Evolutionary conservation across 768 basidiomycete species (phyloP).

Genomic region (Coprinopsis cinerea): DNA sequence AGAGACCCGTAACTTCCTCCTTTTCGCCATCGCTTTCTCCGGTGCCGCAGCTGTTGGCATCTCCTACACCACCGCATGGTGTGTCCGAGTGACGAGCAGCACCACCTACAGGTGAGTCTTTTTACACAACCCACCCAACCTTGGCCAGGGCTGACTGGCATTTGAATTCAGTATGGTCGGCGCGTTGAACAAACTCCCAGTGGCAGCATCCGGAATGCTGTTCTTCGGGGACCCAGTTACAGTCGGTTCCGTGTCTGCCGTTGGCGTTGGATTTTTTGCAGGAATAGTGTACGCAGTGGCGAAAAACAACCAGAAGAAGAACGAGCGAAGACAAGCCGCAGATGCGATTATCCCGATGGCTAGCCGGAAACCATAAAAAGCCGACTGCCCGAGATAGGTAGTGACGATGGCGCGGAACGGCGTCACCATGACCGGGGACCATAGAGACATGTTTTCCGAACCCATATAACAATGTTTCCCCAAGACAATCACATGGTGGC

Average conservation of each 20-base stretch:
- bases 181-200: conserved; percentile 94
- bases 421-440: conserved; percentile 4
- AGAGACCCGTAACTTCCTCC: conserved; percentile 68
- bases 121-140: no score
- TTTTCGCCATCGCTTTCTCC: conserved; percentile 89
- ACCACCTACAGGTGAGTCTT: conserved; percentile 87
- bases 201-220: conserved; percentile 97
- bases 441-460: conserved; percentile 1
- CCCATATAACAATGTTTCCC: conserved; percentile 9
- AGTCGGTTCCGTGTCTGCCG: conserved; percentile 81
- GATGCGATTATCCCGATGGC: conserved; percentile 59
- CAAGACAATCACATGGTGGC: conserved; percentile 20
- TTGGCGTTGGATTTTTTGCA: conserved; percentile 85
- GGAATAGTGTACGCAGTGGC: conserved; percentile 90
- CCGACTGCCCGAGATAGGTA: neutral
- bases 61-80: conserved; percentile 98
- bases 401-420: conserved; percentile 14
- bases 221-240: conserved; percentile 93
- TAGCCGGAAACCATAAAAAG: conserved; percentile 40
- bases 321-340: conserved; percentile 49
- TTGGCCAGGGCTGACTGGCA: no score
- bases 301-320: conserved; percentile 87
- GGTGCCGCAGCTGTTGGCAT: conserved; percentile 98
- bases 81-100: conserved; percentile 90
- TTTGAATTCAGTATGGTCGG: conserved; percentile 79